Evolutionary conservation across 179 eudicot species (phyloP).

Genomic region (Vitellaria paradoxa): DNA sequence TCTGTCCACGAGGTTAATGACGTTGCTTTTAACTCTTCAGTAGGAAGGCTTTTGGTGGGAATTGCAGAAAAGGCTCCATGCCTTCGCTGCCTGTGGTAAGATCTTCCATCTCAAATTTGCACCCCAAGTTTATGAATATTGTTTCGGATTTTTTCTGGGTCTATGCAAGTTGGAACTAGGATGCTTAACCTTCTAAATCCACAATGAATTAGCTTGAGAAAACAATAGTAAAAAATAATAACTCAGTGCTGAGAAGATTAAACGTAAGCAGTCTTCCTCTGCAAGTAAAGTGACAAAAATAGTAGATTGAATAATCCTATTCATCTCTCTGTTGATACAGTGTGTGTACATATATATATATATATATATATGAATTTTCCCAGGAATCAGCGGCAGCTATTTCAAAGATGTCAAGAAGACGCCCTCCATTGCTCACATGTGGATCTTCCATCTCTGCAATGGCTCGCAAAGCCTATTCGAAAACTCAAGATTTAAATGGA

Average conservation of each 20-base stretch:
- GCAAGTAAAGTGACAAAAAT: too few relatives aligned
- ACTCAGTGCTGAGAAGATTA: too few relatives aligned
- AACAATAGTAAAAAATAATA: too few relatives aligned
- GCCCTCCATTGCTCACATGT: slow-evolving; percentile 39
- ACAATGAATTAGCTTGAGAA: too few relatives aligned
- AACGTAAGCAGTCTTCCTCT: too few relatives aligned
- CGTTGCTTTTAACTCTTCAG: too few relatives aligned
- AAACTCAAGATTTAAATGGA: slow-evolving; percentile 25
- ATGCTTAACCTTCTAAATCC: not conserved
- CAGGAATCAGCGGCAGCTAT: slow-evolving; percentile 20
- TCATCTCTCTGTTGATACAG: too few relatives aligned
- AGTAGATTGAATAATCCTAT: not conserved
- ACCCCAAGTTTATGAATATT: not conserved
- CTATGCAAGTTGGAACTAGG: too few relatives aligned
- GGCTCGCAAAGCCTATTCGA: slow-evolving; percentile 28
- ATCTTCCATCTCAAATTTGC: slow-evolving; percentile 1
- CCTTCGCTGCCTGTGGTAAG: slow-evolving; percentile 10
- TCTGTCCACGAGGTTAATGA: too few relatives aligned
- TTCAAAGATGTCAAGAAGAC: slow-evolving; percentile 21
- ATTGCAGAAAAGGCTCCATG: not conserved
- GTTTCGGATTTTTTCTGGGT: not conserved
- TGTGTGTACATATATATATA: too few relatives aligned
- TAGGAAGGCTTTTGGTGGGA: not conserved
- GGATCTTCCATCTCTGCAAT: slow-evolving; percentile 38
- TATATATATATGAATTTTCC: not conserved